A percentile compares a stretch with the other conserved stretches of the same genome.
phyloP scores from a whole-genome alignment of 2,329 filamentous ascomycete species.

The Ophiostoma montium region DNA sequence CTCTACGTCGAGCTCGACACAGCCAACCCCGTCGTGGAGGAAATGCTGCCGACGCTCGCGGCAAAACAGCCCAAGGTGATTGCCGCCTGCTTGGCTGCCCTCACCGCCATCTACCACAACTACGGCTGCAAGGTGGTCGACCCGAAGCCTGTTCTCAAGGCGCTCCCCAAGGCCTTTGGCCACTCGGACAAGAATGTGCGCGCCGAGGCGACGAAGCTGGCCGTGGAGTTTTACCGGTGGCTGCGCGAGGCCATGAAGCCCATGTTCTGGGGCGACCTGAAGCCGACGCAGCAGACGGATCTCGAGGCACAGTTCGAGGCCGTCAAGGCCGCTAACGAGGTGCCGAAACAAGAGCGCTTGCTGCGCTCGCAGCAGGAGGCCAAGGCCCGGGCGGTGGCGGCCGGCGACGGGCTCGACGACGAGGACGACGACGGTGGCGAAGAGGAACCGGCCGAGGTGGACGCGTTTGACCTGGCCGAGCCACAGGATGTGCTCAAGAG shows the following conservation, averaged over 20 bases:
- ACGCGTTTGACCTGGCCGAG: conserved; percentile 69
- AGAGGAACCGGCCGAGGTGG: conserved; percentile 56
- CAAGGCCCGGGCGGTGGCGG: conserved; percentile 52
- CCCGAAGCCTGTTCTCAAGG: conserved; percentile 82
- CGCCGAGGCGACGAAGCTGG: conserved; percentile 79
- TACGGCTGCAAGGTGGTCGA: conserved; percentile 93
- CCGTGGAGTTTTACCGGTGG: conserved; percentile 94
- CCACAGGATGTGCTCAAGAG: conserved; percentile 77
- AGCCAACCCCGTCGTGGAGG: conserved; percentile 74
- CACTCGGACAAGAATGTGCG: conserved; percentile 98
- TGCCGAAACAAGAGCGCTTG: conserved; percentile 81
- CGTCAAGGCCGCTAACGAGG: conserved; percentile 59
- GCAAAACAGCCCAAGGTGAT: conserved; percentile 90
- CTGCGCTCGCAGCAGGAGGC: conserved; percentile 82
- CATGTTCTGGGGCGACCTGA: conserved; percentile 91
- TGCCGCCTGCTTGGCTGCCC: conserved; percentile 52
- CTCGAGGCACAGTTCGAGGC: conserved; percentile 90
- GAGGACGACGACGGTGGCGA: conserved; percentile 42
- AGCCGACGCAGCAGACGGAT: conserved; percentile 88
- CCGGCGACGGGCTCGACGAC: conserved; percentile 46
- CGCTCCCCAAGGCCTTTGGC: conserved; percentile 79
- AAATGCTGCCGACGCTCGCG: conserved; percentile 66
- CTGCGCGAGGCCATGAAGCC: conserved; percentile 95
- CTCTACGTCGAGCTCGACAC: conserved; percentile 84
- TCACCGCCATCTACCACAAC: conserved; percentile 79